phyloP scores from a whole-genome alignment of 2,329 filamentous ascomycete species.

The Aspergillus pseudoterreus region DNA sequence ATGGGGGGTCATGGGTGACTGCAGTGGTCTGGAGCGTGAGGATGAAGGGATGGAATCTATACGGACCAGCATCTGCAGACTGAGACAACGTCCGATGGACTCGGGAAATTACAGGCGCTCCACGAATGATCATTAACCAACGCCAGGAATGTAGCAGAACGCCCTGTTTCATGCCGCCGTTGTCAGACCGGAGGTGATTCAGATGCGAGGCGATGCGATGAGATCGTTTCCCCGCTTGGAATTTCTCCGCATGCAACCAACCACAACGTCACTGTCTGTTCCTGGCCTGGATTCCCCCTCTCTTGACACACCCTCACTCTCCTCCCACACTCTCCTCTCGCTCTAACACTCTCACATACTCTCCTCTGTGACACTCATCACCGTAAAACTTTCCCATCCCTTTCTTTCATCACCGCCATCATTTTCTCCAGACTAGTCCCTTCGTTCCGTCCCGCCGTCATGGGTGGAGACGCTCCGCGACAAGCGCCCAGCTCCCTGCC shows the following conservation, averaged over 20 bases:
- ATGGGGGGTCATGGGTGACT: too few species aligned
- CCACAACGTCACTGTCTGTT: constrained; percentile 16
- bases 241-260: constrained; percentile 3
- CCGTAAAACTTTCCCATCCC: neutral
- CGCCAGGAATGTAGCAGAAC: too few species aligned
- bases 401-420: neutral
- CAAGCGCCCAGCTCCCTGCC: constrained; percentile 44
- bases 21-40: neutral
- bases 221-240: neutral
- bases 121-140: too few species aligned
- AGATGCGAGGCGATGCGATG: too few species aligned
- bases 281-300: constrained; percentile 11
- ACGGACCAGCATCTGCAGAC: neutral
- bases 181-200: too few species aligned
- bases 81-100: neutral
- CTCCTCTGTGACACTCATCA: neutral
- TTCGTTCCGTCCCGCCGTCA: constrained; percentile 10
- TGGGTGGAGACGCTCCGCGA: constrained; percentile 25
- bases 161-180: too few species aligned
- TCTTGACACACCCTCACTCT: constrained; percentile 1
- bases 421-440: neutral
- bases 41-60: neutral
- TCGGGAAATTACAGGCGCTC: neutral
- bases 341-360: neutral
- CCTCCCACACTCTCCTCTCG: neutral